Conservation (phyloP, 768 basidiomycete species). For the Lactifluus hygrophoroides region DNA sequence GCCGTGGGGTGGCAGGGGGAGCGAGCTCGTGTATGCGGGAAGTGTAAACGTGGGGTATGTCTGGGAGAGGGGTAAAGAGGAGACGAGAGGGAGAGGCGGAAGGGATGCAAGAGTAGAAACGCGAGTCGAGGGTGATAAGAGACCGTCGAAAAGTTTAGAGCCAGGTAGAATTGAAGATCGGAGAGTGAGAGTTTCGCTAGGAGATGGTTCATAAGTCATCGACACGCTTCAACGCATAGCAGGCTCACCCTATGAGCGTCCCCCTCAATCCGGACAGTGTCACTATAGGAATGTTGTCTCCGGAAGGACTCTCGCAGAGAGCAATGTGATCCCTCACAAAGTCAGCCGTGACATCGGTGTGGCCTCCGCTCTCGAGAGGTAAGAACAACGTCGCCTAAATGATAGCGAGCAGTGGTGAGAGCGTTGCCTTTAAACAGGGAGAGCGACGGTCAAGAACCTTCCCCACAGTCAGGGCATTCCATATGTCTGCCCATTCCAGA, state of each 20-base stretch:
- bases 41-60: slow-evolving; percentile 43
- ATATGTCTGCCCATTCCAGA: slow-evolving; percentile 63
- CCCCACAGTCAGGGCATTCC: slow-evolving; percentile 50
- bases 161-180: slow-evolving; percentile 36
- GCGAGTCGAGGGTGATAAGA: slow-evolving; percentile 31
- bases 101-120: slow-evolving; percentile 35
- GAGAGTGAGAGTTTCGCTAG: slow-evolving; percentile 34
- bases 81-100: slow-evolving; percentile 42
- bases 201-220: slow-evolving; percentile 6
- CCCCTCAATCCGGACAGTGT: slow-evolving; percentile 84
- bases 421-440: not conserved
- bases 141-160: slow-evolving; percentile 35
- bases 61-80: slow-evolving; percentile 27
- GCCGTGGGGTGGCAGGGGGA: slow-evolving; percentile 29
- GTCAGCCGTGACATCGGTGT: slow-evolving; percentile 55
- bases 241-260: slow-evolving; percentile 47
- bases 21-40: slow-evolving; percentile 31
- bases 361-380: slow-evolving; percentile 50
- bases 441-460: slow-evolving; percentile 40
- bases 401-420: not conserved
- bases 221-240: not conserved
- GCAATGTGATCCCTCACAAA: slow-evolving; percentile 80
- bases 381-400: slow-evolving; percentile 71
- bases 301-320: slow-evolving; percentile 46
- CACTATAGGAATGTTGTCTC: slow-evolving; percentile 45